Evolutionary conservation across 768 basidiomycete species (phyloP), one percentile per base, ranked within the genome.

Genomic region (Phaffia australis): DNA sequence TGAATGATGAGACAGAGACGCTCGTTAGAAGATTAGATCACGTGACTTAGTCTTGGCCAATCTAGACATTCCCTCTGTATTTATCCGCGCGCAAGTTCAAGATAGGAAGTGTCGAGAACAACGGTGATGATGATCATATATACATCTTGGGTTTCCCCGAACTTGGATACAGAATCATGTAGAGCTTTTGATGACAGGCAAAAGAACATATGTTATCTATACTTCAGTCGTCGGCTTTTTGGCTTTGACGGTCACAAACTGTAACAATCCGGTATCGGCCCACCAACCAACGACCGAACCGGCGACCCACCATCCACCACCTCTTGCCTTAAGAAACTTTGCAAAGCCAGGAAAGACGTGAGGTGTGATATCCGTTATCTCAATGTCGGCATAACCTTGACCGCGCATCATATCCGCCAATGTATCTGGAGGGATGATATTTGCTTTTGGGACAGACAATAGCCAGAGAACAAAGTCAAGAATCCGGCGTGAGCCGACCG

Each of bases 301-400:
- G 69, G 84, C 81, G 18, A 79, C 11, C 70, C 73, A 74, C 81
- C 83, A 84, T 0, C 74, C 35, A 73, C 56, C 23, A 82, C 81
- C 56, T 77, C 70, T 76, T 61, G 25, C 50, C 16, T 25, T n/a
- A 9, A 87, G 71, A 71, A 85, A 86, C 18, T 51, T 42, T 4
- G 78, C 72, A 72, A 86, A 84, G 1, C 80, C 79, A 35, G 83
- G 83, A 71, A 85, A 84, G 27, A 85, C 85, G 49, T 82, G 76
- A 23, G 74, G 63, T 18, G 81, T 81, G 19, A 86, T 79, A 70
- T 86, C 83, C 69, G 84, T 81, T 46, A 85, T 32, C n/a, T 74
- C 64, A 9, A 85, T 77, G 67, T 84, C 80, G 5, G 72, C 74
- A 71, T 79, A 87, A 7, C 86, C 85, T 62, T 83, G 77, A 18